These are phyloP conservation scores for Schwanniomyces vanrijiae DNA, from an alignment of 805 yeast genomes.

Conservation along the genomic window DNA sequence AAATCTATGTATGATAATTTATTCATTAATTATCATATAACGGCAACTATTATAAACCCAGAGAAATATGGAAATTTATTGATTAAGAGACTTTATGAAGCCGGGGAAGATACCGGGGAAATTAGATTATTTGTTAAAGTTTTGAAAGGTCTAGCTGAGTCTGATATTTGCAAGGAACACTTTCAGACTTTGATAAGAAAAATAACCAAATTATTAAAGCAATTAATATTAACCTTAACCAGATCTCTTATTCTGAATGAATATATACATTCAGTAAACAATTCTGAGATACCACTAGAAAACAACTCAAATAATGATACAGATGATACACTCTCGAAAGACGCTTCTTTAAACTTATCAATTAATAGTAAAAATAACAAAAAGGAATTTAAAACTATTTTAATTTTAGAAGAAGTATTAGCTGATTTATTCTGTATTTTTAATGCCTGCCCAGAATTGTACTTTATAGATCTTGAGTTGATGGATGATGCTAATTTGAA, in stretches of 20 bases:
- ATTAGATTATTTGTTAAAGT: conserved; percentile 27
- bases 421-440: conserved; percentile 34
- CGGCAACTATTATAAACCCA: conserved; percentile 37
- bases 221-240: conserved; percentile 24
- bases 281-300: conserved; percentile 1
- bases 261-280: not conserved
- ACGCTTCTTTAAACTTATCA: not conserved
- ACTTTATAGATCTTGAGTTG: conserved; percentile 26
- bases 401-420: conserved; percentile 27
- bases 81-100: conserved; percentile 19
- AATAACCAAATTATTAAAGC: conserved; percentile 23
- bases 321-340: not conserved
- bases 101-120: conserved; percentile 22
- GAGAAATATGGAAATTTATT: conserved; percentile 26
- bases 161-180: conserved; percentile 15
- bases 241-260: conserved; percentile 6
- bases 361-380: not conserved
- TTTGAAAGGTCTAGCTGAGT: conserved; percentile 29
- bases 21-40: conserved; percentile 27
- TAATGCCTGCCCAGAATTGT: conserved; percentile 31
- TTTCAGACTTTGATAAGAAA: conserved; percentile 24
- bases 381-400: conserved; percentile 1
- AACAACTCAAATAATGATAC: not conserved
- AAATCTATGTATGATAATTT: conserved; percentile 21
- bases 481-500: conserved; percentile 19